Conservation (phyloP, 2,329 filamentous ascomycete genomes). For the Rosellinia necatrix region DNA sequence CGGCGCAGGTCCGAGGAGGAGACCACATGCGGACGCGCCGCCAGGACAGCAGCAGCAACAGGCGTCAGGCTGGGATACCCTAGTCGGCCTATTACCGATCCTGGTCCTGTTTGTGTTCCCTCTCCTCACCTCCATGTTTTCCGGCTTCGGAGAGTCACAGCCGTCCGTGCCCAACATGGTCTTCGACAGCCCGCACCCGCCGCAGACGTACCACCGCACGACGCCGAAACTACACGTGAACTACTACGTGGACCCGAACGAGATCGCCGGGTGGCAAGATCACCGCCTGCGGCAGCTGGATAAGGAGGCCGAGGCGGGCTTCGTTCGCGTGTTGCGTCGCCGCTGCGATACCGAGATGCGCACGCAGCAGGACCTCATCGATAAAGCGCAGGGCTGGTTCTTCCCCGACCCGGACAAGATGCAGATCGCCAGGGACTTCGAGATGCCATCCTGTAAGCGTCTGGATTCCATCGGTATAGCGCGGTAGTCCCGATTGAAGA, state of each 20-base stretch:
- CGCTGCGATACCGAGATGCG: slow-evolving; percentile 77
- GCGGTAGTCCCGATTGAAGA: slow-evolving; percentile 27
- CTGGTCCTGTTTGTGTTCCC: slow-evolving; percentile 87
- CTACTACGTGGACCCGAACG: slow-evolving; percentile 83
- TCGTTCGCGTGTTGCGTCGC: slow-evolving; percentile 67
- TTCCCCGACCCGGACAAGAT: slow-evolving; percentile 80
- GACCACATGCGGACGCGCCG: slow-evolving; percentile 67
- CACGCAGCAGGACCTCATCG: slow-evolving; percentile 67
- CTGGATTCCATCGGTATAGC: slow-evolving; percentile 51
- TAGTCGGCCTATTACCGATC: slow-evolving; percentile 82
- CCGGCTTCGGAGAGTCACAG: slow-evolving; percentile 54
- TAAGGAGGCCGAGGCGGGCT: slow-evolving; percentile 73
- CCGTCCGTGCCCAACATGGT: slow-evolving; percentile 70
- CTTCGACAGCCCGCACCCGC: slow-evolving; percentile 72
- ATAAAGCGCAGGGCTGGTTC: slow-evolving; percentile 88
- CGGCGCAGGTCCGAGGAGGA: slow-evolving; percentile 73
- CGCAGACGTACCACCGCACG: slow-evolving; percentile 74
- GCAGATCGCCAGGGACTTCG: slow-evolving; percentile 64
- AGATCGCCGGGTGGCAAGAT: slow-evolving; percentile 71
- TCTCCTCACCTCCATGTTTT: slow-evolving; percentile 79
- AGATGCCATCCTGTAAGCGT: slow-evolving; percentile 58
- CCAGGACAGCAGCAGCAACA: slow-evolving; percentile 53
- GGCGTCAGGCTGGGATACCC: slow-evolving; percentile 57
- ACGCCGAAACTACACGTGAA: slow-evolving; percentile 74
- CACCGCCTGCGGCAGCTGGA: slow-evolving; percentile 78